Evolutionary conservation across 1,284 basidiomycete species (phyloP).

Genomic region (Macrocybe sp.): DNA sequence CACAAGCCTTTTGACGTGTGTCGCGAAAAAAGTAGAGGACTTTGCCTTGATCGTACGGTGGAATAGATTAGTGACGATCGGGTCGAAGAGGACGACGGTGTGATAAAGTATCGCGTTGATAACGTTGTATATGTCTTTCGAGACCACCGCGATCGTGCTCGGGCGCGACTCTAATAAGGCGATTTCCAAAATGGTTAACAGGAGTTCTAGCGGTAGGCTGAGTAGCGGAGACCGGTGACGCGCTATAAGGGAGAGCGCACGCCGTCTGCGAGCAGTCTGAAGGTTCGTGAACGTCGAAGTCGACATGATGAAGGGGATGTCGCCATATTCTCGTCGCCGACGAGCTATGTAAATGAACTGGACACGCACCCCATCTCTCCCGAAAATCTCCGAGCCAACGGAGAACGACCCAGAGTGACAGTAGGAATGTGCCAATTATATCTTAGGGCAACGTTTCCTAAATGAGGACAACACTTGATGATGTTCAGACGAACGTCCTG

Average conservation of each 20-base stretch:
- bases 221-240: slow-evolving; percentile 18
- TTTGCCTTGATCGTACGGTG: slow-evolving; percentile 30
- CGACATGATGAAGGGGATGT: slow-evolving; percentile 14
- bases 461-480: too few relatives aligned
- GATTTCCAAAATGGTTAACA: slow-evolving; percentile 29
- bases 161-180: slow-evolving; percentile 23
- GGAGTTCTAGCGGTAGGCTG: slow-evolving; percentile 25
- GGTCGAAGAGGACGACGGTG: slow-evolving; percentile 28
- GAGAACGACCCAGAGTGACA: not conserved
- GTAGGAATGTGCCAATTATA: not conserved
- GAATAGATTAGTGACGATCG: slow-evolving; percentile 25
- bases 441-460: too few relatives aligned
- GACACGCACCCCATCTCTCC: not conserved
- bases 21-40: slow-evolving; percentile 21
- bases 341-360: not conserved
- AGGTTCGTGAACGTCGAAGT: slow-evolving; percentile 17
- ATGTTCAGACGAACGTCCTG: too few relatives aligned
- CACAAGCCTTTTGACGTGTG: slow-evolving; percentile 29
- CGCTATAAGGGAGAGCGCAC: slow-evolving; percentile 25
- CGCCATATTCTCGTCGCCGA: not conserved
- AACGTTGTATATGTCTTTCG: slow-evolving; percentile 22
- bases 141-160: slow-evolving; percentile 23
- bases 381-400: not conserved
- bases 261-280: slow-evolving; percentile 14
- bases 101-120: slow-evolving; percentile 31